A percentile compares a stretch with the other conserved stretches of the same genome.
Evolutionary conservation across 768 basidiomycete genomes (phyloP).

Genomic region (Dentipellis sp.): DNA sequence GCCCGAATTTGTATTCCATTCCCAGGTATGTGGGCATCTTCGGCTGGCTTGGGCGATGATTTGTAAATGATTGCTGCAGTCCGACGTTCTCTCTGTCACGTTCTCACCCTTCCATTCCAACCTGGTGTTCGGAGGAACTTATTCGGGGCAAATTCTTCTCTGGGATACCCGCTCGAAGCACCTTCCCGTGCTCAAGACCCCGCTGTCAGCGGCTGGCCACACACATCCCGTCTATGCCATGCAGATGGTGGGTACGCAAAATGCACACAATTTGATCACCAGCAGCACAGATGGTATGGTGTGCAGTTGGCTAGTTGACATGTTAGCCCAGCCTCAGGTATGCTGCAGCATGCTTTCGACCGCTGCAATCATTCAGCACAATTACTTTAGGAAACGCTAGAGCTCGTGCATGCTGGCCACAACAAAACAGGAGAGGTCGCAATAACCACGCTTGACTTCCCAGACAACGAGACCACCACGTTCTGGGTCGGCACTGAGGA

Average conservation of each 20-base stretch:
- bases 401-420: conserved; percentile 81
- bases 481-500: conserved; percentile 99
- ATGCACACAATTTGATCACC: conserved; percentile 95
- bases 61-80: conserved; percentile 39
- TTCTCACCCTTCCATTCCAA: conserved; percentile 99
- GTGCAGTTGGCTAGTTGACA: conserved; percentile 97
- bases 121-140: conserved; percentile 96
- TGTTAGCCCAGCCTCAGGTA: conserved; percentile 97
- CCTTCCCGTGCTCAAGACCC: conserved; percentile 92
- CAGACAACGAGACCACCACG: conserved; percentile 91
- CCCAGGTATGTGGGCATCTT: conserved; percentile 59
- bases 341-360: not conserved
- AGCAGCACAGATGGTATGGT: conserved; percentile 96
- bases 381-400: conserved; percentile 74
- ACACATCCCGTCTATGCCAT: conserved; percentile 99
- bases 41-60: not conserved
- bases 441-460: conserved; percentile 89
- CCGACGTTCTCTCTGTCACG: conserved; percentile 92
- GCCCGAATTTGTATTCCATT: conserved; percentile 97
- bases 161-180: conserved; percentile 99
- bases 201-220: conserved; percentile 90
- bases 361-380: not conserved
- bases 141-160: conserved; percentile 94
- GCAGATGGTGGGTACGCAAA: conserved; percentile 97
- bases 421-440: conserved; percentile 97